Percentiles rank a stretch among this genome's conserved stretches.
These are phyloP conservation scores for Ustilago lituana DNA, from an alignment of 1,284 basidiomycete genomes.

Conservation along the genomic window DNA sequence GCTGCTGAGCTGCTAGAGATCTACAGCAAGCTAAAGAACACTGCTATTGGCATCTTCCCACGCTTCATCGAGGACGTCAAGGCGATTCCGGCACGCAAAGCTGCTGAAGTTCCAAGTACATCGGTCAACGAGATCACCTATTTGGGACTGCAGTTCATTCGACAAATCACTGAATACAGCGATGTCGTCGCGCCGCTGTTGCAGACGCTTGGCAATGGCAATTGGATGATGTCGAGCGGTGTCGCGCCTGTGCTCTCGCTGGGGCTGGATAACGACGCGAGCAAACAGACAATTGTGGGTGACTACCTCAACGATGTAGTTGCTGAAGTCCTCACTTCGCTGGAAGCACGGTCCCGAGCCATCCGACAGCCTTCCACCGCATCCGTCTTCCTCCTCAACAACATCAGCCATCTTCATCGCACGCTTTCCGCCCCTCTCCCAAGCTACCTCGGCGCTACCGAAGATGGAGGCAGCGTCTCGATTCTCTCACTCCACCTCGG, in stretches of 20 bases:
- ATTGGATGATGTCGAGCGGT: constrained; percentile 60
- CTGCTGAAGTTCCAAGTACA: constrained; percentile 55
- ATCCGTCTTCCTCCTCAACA: constrained; percentile 62
- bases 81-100: constrained; percentile 57
- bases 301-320: constrained; percentile 58
- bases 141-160: constrained; percentile 54
- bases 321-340: constrained; percentile 47
- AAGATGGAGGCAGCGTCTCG: constrained; percentile 23
- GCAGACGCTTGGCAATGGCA: constrained; percentile 55
- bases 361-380: constrained; percentile 59
- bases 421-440: constrained; percentile 32
- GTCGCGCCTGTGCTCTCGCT: constrained; percentile 55
- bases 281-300: constrained; percentile 43
- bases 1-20: constrained; percentile 33
- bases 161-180: constrained; percentile 54
- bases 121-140: constrained; percentile 64
- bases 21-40: constrained; percentile 49
- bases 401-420: constrained; percentile 52
- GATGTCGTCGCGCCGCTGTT: constrained; percentile 58
- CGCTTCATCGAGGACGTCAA: constrained; percentile 64
- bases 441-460: constrained; percentile 21
- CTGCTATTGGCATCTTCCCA: constrained; percentile 59
- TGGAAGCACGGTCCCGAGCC: constrained; percentile 52
- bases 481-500: constrained; percentile 46
- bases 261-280: constrained; percentile 43